These are phyloP conservation scores for Fraxinus cuspidata DNA, from an alignment of 257 asterid species.

Conservation along the genomic window DNA sequence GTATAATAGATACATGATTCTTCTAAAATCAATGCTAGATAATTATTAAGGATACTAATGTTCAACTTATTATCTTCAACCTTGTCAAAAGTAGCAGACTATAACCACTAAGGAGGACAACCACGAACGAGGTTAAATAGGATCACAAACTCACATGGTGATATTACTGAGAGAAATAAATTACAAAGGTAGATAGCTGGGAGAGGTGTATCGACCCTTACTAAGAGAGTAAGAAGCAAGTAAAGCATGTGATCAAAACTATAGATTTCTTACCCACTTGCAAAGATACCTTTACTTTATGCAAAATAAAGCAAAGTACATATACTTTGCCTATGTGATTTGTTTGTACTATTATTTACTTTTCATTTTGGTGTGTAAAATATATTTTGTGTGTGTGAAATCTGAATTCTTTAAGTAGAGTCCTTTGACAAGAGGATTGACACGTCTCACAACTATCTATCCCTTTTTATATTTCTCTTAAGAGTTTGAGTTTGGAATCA, in stretches of 20 bases:
- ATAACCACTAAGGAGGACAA: not conserved
- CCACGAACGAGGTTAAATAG: not conserved
- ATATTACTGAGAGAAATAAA: not conserved
- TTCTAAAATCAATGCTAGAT: not conserved
- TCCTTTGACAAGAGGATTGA: not conserved
- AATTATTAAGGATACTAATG: not conserved
- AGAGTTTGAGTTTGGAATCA: not conserved
- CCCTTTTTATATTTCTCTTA: not conserved
- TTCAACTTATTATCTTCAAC: not conserved
- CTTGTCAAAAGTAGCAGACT: not conserved
- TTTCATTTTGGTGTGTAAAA: too few species aligned
- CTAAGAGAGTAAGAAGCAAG: not conserved
- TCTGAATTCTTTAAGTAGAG: not conserved
- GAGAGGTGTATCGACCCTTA: not conserved
- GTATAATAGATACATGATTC: not conserved
- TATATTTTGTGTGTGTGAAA: not conserved
- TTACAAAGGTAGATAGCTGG: not conserved
- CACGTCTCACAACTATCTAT: not conserved
- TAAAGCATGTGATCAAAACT: not conserved
- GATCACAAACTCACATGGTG: not conserved
- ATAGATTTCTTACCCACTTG: not conserved
- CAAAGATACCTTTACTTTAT: not conserved
- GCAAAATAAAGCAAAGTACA: not conserved
- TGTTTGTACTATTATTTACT: not conserved
- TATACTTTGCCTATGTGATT: not conserved